phyloP scores from a whole-genome alignment of 1,139 yeast genomes.

The Pichia sp. region DNA sequence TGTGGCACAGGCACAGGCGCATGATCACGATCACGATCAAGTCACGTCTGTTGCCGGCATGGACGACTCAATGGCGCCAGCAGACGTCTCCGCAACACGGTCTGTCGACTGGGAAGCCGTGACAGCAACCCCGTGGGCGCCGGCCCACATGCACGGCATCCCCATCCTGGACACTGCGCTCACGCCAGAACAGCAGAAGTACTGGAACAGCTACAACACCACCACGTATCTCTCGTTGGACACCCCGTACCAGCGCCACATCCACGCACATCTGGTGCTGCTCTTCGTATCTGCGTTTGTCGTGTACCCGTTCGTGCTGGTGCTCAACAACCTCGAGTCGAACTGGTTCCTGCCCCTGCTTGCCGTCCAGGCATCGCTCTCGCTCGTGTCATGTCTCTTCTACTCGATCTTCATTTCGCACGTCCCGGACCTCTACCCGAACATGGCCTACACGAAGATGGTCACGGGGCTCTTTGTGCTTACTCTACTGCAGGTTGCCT shows the following conservation, averaged over 20 bases:
- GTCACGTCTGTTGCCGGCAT: conserved; percentile 12
- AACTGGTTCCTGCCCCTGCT: conserved; percentile 57
- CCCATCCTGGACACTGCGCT: conserved; percentile 70
- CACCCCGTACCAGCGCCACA: conserved; percentile 45
- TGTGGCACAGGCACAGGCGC: too few species aligned
- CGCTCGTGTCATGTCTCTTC: conserved; percentile 50
- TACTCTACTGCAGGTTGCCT: conserved; percentile 48
- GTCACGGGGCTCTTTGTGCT: conserved; percentile 55
- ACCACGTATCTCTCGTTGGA: conserved; percentile 69
- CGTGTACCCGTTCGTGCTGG: conserved; percentile 67
- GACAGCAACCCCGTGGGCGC: conserved; percentile 46
- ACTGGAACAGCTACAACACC: conserved; percentile 80
- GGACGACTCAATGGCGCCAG: conserved; percentile 15
- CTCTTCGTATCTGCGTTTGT: conserved; percentile 47
- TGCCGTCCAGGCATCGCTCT: conserved; percentile 45
- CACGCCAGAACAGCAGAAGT: conserved; percentile 66
- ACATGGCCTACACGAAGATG: conserved; percentile 68
- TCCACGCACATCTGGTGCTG: conserved; percentile 54
- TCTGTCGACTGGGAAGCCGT: conserved; percentile 2
- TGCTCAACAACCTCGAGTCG: conserved; percentile 57
- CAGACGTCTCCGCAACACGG: conserved; percentile 22
- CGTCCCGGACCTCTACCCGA: conserved; percentile 70
- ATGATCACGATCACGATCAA: background rate
- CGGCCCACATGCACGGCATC: conserved; percentile 59
- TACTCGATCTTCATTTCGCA: conserved; percentile 58